Conservation (phyloP, 257 asterid species). For the Rauvolfia tetraphylla region DNA sequence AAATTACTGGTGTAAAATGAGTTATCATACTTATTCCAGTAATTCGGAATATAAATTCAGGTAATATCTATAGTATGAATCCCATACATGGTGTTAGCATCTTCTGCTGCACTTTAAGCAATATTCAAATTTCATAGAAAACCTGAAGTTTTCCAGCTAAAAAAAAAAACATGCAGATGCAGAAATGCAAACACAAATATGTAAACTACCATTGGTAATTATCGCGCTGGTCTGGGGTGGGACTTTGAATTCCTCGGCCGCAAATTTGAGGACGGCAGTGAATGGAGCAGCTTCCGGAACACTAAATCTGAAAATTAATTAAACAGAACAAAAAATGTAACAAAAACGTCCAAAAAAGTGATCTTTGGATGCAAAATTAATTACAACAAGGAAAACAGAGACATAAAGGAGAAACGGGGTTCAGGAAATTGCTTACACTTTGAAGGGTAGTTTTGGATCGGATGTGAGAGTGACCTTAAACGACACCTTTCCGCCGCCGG, state of each 20-base stretch:
- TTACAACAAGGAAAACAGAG: not conserved
- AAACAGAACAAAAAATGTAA: not conserved
- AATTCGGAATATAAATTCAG: not conserved
- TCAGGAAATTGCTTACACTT: slow-evolving; percentile 56
- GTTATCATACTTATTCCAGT: not conserved
- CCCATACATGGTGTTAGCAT: not conserved
- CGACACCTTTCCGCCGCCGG: slow-evolving; percentile 87
- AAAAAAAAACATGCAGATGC: not conserved
- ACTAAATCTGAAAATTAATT: slow-evolving; percentile 57
- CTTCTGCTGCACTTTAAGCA: not conserved
- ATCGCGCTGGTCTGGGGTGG: slow-evolving; percentile 98
- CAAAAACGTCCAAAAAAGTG: not conserved
- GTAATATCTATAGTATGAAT: not conserved
- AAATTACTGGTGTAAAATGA: not conserved
- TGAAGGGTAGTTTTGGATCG: slow-evolving; percentile 97
- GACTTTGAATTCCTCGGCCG: slow-evolving; percentile 97
- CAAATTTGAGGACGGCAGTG: slow-evolving; percentile 93
- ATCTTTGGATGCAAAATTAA: not conserved
- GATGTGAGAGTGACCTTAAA: slow-evolving; percentile 93
- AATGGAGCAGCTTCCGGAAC: slow-evolving; percentile 98
- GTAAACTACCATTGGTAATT: slow-evolving; percentile 72
- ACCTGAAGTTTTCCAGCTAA: not conserved
- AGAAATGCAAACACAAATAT: not conserved
- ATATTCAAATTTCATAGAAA: not conserved
- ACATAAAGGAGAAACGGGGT: not conserved